Percentiles rank a stretch among this genome's conserved stretches.
Evolutionary conservation across 164 flowering plant genomes (phyloP).

Genomic region (Echeveria elegans): DNA sequence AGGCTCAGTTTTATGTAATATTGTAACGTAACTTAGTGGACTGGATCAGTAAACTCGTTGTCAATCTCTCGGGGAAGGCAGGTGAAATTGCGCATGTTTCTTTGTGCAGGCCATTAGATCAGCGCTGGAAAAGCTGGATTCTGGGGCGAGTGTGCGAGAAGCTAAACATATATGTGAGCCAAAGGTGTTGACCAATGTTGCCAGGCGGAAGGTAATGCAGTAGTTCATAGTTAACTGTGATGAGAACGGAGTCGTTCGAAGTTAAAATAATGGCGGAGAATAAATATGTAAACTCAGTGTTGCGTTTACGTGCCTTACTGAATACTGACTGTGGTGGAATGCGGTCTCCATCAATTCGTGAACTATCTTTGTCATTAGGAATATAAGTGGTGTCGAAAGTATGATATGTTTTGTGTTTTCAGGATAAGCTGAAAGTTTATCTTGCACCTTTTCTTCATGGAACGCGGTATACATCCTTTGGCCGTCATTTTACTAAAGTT

Average conservation of each 20-base stretch:
- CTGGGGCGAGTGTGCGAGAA: conserved; percentile 7
- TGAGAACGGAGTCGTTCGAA: neutral
- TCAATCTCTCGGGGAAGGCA: neutral
- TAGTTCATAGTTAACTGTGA: neutral
- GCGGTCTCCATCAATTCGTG: too few species aligned
- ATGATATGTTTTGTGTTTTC: conserved; percentile 11
- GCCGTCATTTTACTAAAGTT: conserved; percentile 90
- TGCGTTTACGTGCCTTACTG: too few species aligned
- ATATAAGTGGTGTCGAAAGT: neutral
- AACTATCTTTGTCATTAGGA: too few species aligned
- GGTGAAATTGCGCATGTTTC: neutral
- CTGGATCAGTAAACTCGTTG: neutral
- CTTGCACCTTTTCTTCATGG: conserved; percentile 88
- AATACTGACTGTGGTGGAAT: too few species aligned
- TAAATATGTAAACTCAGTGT: too few species aligned
- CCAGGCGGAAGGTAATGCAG: neutral
- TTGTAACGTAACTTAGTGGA: too few species aligned
- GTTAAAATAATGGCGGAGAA: too few species aligned
- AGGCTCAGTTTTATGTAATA: neutral
- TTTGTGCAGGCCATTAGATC: conserved; percentile 5
- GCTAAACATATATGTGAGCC: conserved; percentile 7
- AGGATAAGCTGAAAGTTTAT: conserved; percentile 74
- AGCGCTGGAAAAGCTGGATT: neutral
- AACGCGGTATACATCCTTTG: conserved; percentile 84
- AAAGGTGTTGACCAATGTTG: neutral